A percentile compares a stretch with the other conserved stretches of the same genome.
Conservation (phyloP, 2,329 filamentous ascomycete genomes). For the Paecilomyces fulvus region DNA sequence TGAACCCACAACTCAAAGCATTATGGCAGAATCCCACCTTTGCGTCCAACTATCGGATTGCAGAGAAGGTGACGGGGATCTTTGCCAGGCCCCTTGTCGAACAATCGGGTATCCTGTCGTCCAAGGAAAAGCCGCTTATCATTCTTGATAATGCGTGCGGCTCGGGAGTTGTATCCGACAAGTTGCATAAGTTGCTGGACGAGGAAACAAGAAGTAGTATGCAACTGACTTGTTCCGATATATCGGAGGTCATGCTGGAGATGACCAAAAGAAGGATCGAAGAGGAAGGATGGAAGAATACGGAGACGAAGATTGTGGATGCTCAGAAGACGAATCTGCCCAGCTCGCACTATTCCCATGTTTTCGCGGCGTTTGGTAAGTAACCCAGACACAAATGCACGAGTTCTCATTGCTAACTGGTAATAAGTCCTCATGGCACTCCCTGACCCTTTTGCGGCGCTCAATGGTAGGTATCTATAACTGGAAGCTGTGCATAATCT, state of each 20-base stretch:
- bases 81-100: conserved; percentile 22
- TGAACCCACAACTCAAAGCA: conserved; percentile 1
- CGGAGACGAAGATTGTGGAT: conserved; percentile 38
- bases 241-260: conserved; percentile 14
- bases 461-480: conserved; percentile 22
- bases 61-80: conserved; percentile 21
- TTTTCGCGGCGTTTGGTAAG: conserved; percentile 40
- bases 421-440: conserved; percentile 36
- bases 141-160: conserved; percentile 50
- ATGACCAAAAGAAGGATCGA: conserved; percentile 34
- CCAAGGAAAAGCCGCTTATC: conserved; percentile 14
- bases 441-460: conserved; percentile 31
- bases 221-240: neutral
- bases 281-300: conserved; percentile 40
- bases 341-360: conserved; percentile 35
- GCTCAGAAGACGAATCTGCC: conserved; percentile 39
- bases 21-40: conserved; percentile 13
- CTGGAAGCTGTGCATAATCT: neutral
- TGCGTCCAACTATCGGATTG: conserved; percentile 17
- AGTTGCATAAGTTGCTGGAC: conserved; percentile 35
- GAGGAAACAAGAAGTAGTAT: conserved; percentile 4
- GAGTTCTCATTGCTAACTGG: neutral
- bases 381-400: neutral
- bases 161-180: conserved; percentile 41
- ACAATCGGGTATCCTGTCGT: conserved; percentile 17